Percentiles rank a stretch among this genome's conserved stretches.
phyloP scores from a whole-genome alignment of 805 yeast genomes.

The Kuraishia floccosa region DNA sequence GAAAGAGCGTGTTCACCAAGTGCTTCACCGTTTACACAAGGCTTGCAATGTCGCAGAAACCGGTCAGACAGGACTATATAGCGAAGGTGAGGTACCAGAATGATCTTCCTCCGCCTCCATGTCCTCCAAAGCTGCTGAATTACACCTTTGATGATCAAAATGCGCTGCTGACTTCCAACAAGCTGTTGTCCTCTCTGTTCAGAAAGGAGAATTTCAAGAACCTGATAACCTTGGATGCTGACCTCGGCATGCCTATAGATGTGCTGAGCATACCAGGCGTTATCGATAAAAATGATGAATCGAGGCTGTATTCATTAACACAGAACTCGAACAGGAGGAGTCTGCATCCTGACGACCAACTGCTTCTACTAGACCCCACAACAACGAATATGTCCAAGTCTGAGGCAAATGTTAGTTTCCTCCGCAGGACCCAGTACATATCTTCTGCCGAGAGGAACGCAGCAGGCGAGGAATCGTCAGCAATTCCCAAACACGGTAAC shows the following conservation, averaged over 20 bases:
- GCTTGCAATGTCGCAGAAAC: conserved; percentile 3
- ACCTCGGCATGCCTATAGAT: conserved; percentile 48
- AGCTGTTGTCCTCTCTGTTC: conserved; percentile 58
- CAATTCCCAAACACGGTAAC: too few relatives aligned
- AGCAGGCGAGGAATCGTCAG: conserved; percentile 6
- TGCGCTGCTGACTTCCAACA: conserved; percentile 35
- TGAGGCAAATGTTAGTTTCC: conserved; percentile 34
- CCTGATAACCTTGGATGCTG: conserved; percentile 50
- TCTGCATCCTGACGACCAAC: conserved; percentile 70
- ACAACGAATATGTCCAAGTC: conserved; percentile 28
- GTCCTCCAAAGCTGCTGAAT: conserved; percentile 77
- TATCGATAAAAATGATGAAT: conserved; percentile 47
- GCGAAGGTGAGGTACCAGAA: conserved; percentile 79
- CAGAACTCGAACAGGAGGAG: conserved; percentile 18
- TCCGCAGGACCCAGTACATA: conserved; percentile 91
- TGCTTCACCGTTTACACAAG: too few relatives aligned
- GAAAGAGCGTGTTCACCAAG: too few relatives aligned
- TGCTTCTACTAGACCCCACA: conserved; percentile 71
- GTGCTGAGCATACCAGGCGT: conserved; percentile 54
- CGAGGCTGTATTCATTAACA: conserved; percentile 17
- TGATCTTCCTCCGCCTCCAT: conserved; percentile 85
- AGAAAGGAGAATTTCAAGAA: conserved; percentile 63
- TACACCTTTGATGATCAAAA: conserved; percentile 31
- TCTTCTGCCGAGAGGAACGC: conserved; percentile 41
- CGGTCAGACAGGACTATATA: conserved; percentile 54